phyloP scores from a whole-genome alignment of 1,284 basidiomycete genomes.

The Omphalotus olearius region DNA sequence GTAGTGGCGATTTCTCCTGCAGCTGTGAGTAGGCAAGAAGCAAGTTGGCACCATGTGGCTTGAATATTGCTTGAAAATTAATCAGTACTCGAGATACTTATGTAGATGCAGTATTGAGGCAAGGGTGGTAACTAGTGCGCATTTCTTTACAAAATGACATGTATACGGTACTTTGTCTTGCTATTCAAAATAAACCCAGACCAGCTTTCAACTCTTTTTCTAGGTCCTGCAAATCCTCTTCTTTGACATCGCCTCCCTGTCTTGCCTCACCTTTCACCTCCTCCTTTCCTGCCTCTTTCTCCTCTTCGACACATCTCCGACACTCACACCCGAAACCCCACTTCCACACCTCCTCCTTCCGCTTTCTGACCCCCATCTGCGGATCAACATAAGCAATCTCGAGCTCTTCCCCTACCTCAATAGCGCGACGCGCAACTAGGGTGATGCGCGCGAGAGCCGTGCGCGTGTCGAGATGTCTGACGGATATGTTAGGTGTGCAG shows the following conservation, averaged over 20 bases:
- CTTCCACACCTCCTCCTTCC: slow-evolving; percentile 58
- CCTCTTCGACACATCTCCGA: slow-evolving; percentile 55
- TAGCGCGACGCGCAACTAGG: slow-evolving; percentile 61
- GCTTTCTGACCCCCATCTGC: slow-evolving; percentile 41
- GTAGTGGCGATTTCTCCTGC: no score
- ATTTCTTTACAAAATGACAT: no score
- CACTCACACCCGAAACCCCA: slow-evolving; percentile 82
- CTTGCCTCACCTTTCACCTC: background rate
- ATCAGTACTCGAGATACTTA: no score
- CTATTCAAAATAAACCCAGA: slow-evolving; percentile 37
- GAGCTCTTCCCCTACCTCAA: slow-evolving; percentile 72
- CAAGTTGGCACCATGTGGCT: no score
- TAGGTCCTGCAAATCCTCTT: slow-evolving; percentile 29
- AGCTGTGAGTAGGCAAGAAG: no score
- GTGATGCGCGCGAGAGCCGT: slow-evolving; percentile 66
- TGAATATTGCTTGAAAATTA: no score
- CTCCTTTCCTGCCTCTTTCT: slow-evolving; percentile 22
- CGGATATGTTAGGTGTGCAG: slow-evolving; percentile 75
- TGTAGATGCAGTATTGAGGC: no score
- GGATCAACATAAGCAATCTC: slow-evolving; percentile 80
- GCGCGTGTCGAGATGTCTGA: slow-evolving; percentile 65
- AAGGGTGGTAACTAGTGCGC: no score
- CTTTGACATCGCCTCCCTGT: background rate
- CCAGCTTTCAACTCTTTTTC: slow-evolving; percentile 47
- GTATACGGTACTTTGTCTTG: no score